A percentile compares a stretch with the other conserved stretches of the same genome.
Conservation (phyloP, 306 rosid species). For the Cercis canadensis region DNA sequence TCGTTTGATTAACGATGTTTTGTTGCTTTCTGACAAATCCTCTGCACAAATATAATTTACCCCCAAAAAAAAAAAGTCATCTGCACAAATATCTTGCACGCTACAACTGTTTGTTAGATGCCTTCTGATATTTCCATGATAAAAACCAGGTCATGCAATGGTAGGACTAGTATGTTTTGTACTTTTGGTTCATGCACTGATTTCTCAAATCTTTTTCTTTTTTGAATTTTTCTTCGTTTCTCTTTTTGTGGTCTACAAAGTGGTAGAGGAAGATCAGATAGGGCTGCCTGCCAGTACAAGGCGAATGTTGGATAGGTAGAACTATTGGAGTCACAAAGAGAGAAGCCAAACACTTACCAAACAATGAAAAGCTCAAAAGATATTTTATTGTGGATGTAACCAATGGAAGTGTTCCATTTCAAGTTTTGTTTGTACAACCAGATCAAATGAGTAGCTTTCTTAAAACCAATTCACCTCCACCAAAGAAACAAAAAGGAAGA, state of each 20-base stretch:
- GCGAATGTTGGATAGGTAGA: background rate
- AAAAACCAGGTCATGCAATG: background rate
- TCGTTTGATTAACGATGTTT: background rate
- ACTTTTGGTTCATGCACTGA: background rate
- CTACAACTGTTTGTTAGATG: background rate
- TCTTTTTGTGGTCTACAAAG: background rate
- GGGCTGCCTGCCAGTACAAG: too few relatives aligned
- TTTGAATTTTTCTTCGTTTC: background rate
- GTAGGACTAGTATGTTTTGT: background rate
- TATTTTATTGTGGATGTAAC: background rate
- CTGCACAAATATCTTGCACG: background rate
- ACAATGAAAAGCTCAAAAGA: background rate
- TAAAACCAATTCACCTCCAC: too few relatives aligned
- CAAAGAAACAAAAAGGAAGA: too few relatives aligned
- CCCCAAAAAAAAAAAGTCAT: background rate
- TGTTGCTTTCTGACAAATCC: background rate
- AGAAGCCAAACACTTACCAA: conserved; percentile 4
- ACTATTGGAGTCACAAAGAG: background rate
- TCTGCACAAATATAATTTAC: too few relatives aligned
- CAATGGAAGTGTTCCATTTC: too few relatives aligned
- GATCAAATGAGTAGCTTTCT: too few relatives aligned
- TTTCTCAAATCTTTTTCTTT: background rate
- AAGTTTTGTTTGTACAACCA: too few relatives aligned
- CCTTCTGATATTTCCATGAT: background rate
- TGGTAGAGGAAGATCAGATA: background rate